phyloP scores from a whole-genome alignment of 1,284 basidiomycete genomes.

The Trametes versicolor region DNA sequence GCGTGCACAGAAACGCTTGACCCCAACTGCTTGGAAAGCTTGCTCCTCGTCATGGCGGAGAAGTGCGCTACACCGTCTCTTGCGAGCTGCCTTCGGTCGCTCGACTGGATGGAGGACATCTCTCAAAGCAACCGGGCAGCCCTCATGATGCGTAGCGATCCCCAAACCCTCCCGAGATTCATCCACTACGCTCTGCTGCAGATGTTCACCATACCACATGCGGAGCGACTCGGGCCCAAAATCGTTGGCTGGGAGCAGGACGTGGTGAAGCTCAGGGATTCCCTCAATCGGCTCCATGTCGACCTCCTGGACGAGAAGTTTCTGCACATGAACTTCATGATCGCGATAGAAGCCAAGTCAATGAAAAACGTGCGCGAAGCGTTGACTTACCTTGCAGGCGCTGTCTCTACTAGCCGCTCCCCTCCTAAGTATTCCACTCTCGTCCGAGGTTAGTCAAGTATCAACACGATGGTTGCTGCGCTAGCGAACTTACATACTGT shows the following conservation, averaged over 20 bases:
- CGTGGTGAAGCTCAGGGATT: neutral
- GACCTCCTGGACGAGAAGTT: neutral
- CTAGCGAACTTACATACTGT: neutral
- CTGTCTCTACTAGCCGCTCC: neutral
- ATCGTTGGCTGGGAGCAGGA: constrained; percentile 3
- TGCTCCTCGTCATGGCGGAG: neutral
- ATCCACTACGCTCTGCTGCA: neutral
- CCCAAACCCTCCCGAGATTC: neutral
- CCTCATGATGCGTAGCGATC: neutral
- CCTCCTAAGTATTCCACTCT: constrained; percentile 2
- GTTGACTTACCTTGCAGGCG: neutral
- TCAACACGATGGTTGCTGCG: too few species aligned
- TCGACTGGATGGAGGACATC: neutral
- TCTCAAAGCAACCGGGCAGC: neutral
- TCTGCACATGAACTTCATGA: neutral
- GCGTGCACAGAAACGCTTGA: neutral
- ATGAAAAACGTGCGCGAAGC: neutral
- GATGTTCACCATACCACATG: neutral
- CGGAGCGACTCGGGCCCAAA: neutral
- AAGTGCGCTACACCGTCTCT: neutral
- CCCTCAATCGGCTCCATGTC: neutral
- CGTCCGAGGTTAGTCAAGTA: neutral
- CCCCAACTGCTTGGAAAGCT: neutral
- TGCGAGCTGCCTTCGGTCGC: neutral
- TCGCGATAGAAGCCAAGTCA: neutral